Conservation (phyloP, 148 eudicot genomes). For the Persicaria tinctoria region DNA sequence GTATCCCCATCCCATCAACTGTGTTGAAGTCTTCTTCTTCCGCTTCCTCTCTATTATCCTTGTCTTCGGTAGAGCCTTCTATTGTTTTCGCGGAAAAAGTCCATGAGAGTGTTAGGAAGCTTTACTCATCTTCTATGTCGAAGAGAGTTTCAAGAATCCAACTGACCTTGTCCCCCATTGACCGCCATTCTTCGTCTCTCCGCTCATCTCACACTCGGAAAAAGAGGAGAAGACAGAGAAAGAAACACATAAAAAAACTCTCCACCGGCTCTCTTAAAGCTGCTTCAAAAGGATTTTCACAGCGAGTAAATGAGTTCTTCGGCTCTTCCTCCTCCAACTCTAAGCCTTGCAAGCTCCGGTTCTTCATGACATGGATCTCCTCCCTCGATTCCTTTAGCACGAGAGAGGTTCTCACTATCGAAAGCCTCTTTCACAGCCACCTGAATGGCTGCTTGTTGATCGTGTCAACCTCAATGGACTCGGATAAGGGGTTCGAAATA, state of each 20-base stretch:
- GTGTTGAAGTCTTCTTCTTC: neutral
- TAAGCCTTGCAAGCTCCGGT: constrained; percentile 1
- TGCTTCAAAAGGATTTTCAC: neutral
- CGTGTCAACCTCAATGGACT: constrained; percentile 2
- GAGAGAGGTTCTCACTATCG: neutral
- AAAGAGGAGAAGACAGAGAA: neutral
- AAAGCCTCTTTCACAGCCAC: neutral
- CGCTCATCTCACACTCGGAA: neutral
- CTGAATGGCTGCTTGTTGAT: neutral
- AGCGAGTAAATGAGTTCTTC: neutral
- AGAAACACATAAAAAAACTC: neutral
- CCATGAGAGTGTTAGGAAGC: too few relatives aligned
- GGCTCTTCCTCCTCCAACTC: neutral
- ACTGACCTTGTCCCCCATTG: too few relatives aligned
- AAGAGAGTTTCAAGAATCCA: too few relatives aligned
- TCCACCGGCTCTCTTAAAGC: neutral
- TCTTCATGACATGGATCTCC: constrained; percentile 12
- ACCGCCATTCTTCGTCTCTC: too few relatives aligned
- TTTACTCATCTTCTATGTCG: too few relatives aligned
- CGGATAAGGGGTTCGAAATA: neutral
- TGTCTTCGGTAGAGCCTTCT: neutral
- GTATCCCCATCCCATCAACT: neutral
- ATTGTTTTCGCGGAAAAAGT: neutral
- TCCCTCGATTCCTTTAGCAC: neutral
- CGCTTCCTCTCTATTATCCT: neutral